Base-by-base conservation (phyloP, 495 filamentous ascomycete species). In the Xylaria acuta region DNA sequence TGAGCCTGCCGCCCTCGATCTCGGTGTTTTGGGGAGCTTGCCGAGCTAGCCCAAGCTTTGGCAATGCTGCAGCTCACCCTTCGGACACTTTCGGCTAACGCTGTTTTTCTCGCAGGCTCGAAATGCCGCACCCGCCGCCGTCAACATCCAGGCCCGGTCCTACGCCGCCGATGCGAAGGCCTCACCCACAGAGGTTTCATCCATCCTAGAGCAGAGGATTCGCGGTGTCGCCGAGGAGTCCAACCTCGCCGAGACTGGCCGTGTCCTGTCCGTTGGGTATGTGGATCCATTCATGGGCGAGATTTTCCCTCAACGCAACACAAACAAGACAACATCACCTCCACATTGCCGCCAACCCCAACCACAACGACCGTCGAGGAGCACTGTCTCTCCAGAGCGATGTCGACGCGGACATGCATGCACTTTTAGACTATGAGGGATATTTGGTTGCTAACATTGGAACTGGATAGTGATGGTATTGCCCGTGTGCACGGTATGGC, bases 401-500 rank as follows among this genome's bases (percentile, higher is more conserved):
- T 43, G 30, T 60, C 34, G 49, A 54, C 58, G 34, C 32, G 5
- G 72, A n/a, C 27, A 25, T 47, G 1, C 16, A 40, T n/a, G 32
- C 36, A 14, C 51, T 54, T 69, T 22, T 71, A 25, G 30, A 20
- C 18, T 69, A 34, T 62, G 74, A 71, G 69, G 73, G 70, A 62
- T 75, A 64, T 56, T 45, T 69, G 0, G 70, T 79, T 77, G 73
- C 85, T 88, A 78, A 89, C 77, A 45, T 69, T 59, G 67, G 59
- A 72, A 40, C 40, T 75, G 34, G 74, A 82, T 76, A 99, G 96
- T 94, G 96, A 99, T 87, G 96, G 96, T 97, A 99, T 99, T 81
- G 96, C 96, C 83, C 95, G 97, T 93, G 96, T 99, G 76, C 94
- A 99, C 84, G 96, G 96, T 82, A 97, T 99, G 93, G 93, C 88